These are phyloP conservation scores for Cryptococcus deneoformans DNA, from an alignment of 1,284 basidiomycete genomes.

Conservation along the genomic window DNA sequence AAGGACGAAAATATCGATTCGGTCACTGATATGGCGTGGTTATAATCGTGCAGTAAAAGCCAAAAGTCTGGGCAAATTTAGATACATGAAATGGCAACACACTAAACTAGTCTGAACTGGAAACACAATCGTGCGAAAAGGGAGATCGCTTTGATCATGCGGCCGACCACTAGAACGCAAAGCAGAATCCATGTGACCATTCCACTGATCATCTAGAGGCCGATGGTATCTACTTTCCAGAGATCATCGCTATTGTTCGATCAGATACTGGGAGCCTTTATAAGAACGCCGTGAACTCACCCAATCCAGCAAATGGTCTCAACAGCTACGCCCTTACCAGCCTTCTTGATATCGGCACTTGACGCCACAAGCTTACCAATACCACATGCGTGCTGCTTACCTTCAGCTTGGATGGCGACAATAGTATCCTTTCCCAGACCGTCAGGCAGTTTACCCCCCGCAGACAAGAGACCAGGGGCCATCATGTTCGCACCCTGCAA, in stretches of 20 bases:
- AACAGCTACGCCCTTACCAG: slow-evolving; percentile 89
- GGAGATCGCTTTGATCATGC: too few species aligned
- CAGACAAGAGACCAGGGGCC: slow-evolving; percentile 92
- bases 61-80: too few species aligned
- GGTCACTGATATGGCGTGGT: slow-evolving; percentile 45
- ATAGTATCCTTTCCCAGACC: slow-evolving; percentile 67
- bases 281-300: slow-evolving; percentile 25
- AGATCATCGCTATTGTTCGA: slow-evolving; percentile 71
- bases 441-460: slow-evolving; percentile 78
- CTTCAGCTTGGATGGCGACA: slow-evolving; percentile 89
- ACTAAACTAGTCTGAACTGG: too few species aligned
- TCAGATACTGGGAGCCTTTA: neutral
- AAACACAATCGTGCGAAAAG: too few species aligned
- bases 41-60: slow-evolving; percentile 11
- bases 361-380: slow-evolving; percentile 79
- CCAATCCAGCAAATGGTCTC: slow-evolving; percentile 63
- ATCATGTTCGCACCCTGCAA: slow-evolving; percentile 82
- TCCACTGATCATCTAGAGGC: slow-evolving; percentile 16
- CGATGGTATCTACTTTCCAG: slow-evolving; percentile 70
- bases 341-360: slow-evolving; percentile 82
- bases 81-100: too few species aligned
- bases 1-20: slow-evolving; percentile 64
- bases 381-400: slow-evolving; percentile 90
- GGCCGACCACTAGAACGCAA: too few species aligned
- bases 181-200: too few species aligned